phyloP scores from a whole-genome alignment of 768 basidiomycete genomes.

The Macrolepiota albuminosa region DNA sequence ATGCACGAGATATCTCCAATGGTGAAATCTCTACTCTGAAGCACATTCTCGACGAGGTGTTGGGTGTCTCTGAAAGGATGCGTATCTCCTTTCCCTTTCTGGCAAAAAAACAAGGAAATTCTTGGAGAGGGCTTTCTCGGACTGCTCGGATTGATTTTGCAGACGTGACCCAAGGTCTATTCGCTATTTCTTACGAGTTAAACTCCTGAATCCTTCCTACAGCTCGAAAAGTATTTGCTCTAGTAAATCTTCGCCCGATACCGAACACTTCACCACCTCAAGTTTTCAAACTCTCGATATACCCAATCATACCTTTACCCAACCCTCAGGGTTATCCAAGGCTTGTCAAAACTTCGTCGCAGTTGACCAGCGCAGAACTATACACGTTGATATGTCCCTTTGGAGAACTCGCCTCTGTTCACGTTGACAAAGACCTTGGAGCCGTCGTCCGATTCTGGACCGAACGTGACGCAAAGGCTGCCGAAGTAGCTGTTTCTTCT shows the following conservation, averaged over 20 bases:
- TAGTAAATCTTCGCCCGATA: background rate
- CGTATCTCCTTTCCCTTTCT: background rate
- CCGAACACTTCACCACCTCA: background rate
- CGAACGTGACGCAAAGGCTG: background rate
- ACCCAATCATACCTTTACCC: background rate
- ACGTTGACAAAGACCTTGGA: background rate
- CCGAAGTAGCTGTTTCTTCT: background rate
- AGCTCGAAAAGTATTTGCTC: background rate
- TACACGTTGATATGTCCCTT: constrained; percentile 3
- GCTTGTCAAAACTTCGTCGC: background rate
- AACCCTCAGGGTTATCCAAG: background rate
- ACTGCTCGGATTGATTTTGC: background rate
- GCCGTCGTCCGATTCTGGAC: constrained; percentile 6
- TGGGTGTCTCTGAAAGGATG: background rate
- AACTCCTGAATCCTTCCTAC: no score
- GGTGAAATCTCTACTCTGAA: background rate
- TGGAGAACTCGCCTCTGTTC: background rate
- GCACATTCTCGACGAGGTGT: background rate
- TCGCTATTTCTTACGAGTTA: no score
- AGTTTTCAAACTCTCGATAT: background rate
- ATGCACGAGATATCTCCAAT: background rate
- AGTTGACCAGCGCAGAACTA: background rate
- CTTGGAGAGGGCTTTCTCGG: background rate
- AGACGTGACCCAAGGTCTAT: background rate
- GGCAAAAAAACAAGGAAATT: background rate